Evolutionary conservation across 441 rosid species (phyloP).

Genomic region (Pelargonium citronellum): DNA sequence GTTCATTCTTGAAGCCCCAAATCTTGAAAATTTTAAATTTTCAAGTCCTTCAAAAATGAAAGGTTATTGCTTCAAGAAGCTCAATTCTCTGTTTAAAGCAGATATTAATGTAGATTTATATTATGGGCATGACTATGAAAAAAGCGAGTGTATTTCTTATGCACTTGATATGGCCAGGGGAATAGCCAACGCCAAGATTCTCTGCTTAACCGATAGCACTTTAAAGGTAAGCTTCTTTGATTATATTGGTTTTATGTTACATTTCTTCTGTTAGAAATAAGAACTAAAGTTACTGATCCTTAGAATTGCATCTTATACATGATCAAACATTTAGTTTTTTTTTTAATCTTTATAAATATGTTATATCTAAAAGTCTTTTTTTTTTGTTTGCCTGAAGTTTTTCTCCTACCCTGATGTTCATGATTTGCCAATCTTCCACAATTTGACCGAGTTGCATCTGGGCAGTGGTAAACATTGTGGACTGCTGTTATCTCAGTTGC

Average conservation of each 20-base stretch:
- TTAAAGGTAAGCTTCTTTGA: not conserved
- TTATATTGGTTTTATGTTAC: no score
- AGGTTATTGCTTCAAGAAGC: not conserved
- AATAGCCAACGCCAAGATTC: not conserved
- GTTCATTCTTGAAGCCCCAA: not conserved
- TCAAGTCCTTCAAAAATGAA: not conserved
- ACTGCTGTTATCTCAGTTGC: not conserved
- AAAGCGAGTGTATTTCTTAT: no score
- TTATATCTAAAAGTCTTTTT: no score
- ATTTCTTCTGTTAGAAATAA: not conserved
- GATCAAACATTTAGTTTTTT: no score
- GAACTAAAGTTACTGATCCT: no score
- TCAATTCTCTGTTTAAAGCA: not conserved
- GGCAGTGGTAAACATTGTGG: not conserved
- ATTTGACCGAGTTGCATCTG: not conserved
- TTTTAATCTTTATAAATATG: no score
- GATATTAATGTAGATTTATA: not conserved
- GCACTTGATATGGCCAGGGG: not conserved
- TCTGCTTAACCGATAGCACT: not conserved
- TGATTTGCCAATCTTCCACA: not conserved
- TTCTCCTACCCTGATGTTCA: not conserved
- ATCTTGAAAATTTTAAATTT: not conserved
- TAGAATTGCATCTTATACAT: no score
- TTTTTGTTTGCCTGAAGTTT: no score
- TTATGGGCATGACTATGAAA: no score